phyloP scores from a whole-genome alignment of 805 yeast genomes.

The Yamadazyma philogaea region DNA sequence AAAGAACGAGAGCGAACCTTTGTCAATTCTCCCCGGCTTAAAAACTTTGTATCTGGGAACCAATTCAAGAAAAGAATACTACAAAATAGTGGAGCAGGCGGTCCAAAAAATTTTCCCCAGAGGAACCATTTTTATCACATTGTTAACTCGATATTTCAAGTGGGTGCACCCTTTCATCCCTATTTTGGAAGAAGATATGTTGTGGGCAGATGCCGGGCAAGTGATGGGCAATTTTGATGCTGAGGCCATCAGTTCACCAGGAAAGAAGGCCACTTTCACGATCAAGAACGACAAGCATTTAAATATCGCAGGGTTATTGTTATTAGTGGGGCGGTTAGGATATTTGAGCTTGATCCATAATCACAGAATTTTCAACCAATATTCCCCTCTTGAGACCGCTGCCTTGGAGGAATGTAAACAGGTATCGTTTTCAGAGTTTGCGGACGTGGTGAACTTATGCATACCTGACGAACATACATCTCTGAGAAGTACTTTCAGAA shows the following conservation, averaged over 20 bases:
- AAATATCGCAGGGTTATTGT: constrained; percentile 25
- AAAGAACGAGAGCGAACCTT: constrained; percentile 3
- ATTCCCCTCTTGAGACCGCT: constrained; percentile 23
- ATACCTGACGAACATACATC: constrained; percentile 29
- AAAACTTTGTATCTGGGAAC: constrained; percentile 21
- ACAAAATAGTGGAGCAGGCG: constrained; percentile 25
- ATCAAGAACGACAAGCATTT: constrained; percentile 33
- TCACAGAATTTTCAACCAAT: constrained; percentile 25
- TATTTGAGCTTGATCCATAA: constrained; percentile 39
- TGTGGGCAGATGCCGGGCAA: constrained; percentile 23
- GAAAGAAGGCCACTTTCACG: constrained; percentile 17
- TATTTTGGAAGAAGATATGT: constrained; percentile 28
- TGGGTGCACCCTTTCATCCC: constrained; percentile 41
- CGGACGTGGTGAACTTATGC: constrained; percentile 32
- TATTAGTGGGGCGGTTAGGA: constrained; percentile 32
- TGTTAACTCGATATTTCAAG: constrained; percentile 33
- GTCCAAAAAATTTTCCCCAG: constrained; percentile 30
- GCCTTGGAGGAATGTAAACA: constrained; percentile 31
- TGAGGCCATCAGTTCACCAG: constrained; percentile 10
- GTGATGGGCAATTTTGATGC: constrained; percentile 25
- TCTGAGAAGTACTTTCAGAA: constrained; percentile 30
- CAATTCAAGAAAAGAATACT: constrained; percentile 23
- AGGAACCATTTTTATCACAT: constrained; percentile 22
- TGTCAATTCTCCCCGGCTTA: constrained; percentile 19
- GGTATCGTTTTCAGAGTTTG: constrained; percentile 26